Evolutionary conservation across 2,329 filamentous ascomycete species (phyloP).

Genomic region (Trichothecium sympodiale): DNA sequence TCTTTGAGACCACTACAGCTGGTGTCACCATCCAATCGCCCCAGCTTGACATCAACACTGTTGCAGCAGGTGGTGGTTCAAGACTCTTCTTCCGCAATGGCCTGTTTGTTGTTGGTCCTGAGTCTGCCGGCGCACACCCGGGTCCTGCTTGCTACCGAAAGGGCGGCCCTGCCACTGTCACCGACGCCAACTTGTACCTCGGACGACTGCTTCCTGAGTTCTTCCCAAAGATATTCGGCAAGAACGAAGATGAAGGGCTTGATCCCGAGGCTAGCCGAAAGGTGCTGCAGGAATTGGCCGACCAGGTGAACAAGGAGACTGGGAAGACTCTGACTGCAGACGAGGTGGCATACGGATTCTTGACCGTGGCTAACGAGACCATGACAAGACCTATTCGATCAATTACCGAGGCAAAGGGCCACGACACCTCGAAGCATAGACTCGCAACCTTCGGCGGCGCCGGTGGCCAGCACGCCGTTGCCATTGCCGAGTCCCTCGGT

Average conservation of each 20-base stretch:
- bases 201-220: constrained; percentile 79
- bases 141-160: constrained; percentile 88
- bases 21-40: constrained; percentile 91
- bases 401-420: constrained; percentile 83
- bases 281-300: constrained; percentile 64
- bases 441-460: constrained; percentile 88
- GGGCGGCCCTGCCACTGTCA: constrained; percentile 82
- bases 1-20: constrained; percentile 87
- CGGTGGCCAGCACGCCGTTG: constrained; percentile 85
- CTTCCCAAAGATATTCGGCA: constrained; percentile 91
- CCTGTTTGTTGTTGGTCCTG: constrained; percentile 80
- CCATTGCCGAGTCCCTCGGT: constrained; percentile 74
- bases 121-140: constrained; percentile 80
- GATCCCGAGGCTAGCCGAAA: constrained; percentile 66
- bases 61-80: constrained; percentile 81
- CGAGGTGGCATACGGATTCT: constrained; percentile 79
- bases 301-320: constrained; percentile 67
- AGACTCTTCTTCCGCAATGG: constrained; percentile 81
- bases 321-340: constrained; percentile 64
- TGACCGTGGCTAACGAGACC: constrained; percentile 82
- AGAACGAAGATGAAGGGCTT: constrained; percentile 72
- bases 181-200: constrained; percentile 80
- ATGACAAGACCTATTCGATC: constrained; percentile 88
- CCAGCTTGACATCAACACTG: constrained; percentile 89
- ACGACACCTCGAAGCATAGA: constrained; percentile 83